These are phyloP conservation scores for Nicotiana sylvestris DNA, from an alignment of 257 asterid species.

Conservation along the genomic window DNA sequence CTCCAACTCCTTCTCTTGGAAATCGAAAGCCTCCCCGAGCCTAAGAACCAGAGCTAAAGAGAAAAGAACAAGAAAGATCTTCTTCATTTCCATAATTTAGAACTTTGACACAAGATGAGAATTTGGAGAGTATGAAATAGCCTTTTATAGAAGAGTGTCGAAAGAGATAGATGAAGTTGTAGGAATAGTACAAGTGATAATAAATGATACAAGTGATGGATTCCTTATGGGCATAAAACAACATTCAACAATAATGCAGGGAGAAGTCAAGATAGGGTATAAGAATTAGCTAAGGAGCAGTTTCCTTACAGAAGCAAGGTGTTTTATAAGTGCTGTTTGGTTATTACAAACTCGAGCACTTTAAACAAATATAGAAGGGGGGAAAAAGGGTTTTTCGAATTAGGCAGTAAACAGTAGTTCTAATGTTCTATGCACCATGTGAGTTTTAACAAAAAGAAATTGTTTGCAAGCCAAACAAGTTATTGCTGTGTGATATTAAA, in stretches of 20 bases:
- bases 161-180: background rate
- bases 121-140: background rate
- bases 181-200: background rate
- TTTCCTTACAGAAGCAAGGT: background rate
- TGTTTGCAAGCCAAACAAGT: background rate
- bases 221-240: background rate
- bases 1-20: conserved; percentile 64
- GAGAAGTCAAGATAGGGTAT: background rate
- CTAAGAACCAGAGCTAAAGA: background rate
- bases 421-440: no score
- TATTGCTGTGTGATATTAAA: background rate
- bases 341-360: background rate
- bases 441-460: background rate
- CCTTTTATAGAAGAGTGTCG: background rate
- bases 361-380: background rate
- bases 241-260: background rate
- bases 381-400: background rate
- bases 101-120: background rate
- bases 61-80: background rate
- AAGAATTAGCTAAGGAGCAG: background rate
- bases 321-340: background rate
- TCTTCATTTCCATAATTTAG: background rate
- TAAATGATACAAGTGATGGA: background rate
- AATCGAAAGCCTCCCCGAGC: conserved; percentile 52
- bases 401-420: background rate